Evolutionary conservation across 78 protist genomes (phyloP).

Genomic region (Dictyostelium discoideum): dicty_2.7 NC_007088.5:7639001-7639500

Average conservation of each 20-base stretch:
- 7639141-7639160: not conserved
- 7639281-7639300: constrained; percentile 29
- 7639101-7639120: not conserved
- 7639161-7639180: constrained; percentile 9
- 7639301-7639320: not conserved
- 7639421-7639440: too few relatives aligned
- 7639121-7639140: not conserved
- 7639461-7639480: too few relatives aligned
- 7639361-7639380: constrained; percentile 10
- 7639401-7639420: constrained; percentile 7
- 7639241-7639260: not conserved
- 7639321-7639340: not conserved
- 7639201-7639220: not conserved
- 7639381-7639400: not conserved
- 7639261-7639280: constrained; percentile 49
- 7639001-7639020: not conserved
- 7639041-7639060: not conserved
- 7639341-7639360: constrained; percentile 25
- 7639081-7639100: not conserved
- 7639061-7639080: not conserved
- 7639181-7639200: not conserved
- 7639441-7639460: too few relatives aligned
- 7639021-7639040: not conserved
- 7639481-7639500: too few relatives aligned
- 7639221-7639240: not conserved